A percentile compares a stretch with the other conserved stretches of the same genome.
phyloP scores from a whole-genome alignment of 2,329 filamentous ascomycete species.

The Leptographium galeiforme region DNA sequence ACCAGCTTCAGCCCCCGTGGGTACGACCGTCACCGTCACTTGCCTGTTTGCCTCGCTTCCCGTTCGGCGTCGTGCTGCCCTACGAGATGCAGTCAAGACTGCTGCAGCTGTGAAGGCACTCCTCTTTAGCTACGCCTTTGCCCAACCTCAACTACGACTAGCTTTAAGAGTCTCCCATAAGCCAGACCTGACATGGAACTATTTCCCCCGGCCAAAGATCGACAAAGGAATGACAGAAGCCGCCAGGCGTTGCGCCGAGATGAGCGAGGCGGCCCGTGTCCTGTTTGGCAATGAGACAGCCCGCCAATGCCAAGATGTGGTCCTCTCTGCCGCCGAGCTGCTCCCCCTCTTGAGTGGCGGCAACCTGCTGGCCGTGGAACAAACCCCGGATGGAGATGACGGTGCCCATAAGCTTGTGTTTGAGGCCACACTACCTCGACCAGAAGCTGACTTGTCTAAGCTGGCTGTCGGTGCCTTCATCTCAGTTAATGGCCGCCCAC shows the following conservation, averaged over 20 bases:
- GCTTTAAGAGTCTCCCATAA: slow-evolving; percentile 43
- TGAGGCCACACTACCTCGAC: slow-evolving; percentile 44
- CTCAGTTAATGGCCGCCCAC: slow-evolving; percentile 54
- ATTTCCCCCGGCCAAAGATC: slow-evolving; percentile 18
- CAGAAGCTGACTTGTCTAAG: slow-evolving; percentile 28
- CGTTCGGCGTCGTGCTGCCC: slow-evolving; percentile 44
- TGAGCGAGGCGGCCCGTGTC: slow-evolving; percentile 48
- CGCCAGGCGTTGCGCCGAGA: slow-evolving; percentile 16
- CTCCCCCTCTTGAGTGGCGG: neutral
- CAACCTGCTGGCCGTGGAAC: neutral
- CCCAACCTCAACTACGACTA: slow-evolving; percentile 48
- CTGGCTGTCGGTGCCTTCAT: slow-evolving; percentile 44
- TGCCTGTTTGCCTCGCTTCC: slow-evolving; percentile 48
- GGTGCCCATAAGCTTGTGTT: slow-evolving; percentile 25
- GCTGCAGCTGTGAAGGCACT: slow-evolving; percentile 45
- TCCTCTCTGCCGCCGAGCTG: neutral
- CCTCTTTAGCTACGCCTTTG: slow-evolving; percentile 51
- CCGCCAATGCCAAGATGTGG: slow-evolving; percentile 5
- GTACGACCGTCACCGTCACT: slow-evolving; percentile 51
- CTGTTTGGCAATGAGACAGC: slow-evolving; percentile 37
- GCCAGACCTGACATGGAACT: slow-evolving; percentile 44
- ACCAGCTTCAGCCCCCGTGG: slow-evolving; percentile 41
- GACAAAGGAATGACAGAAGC: neutral
- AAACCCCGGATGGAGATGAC: slow-evolving; percentile 6
- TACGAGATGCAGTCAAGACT: slow-evolving; percentile 44